Evolutionary conservation across 2,329 filamentous ascomycete species (phyloP).

Genomic region (Zopfia rhizophila): DNA sequence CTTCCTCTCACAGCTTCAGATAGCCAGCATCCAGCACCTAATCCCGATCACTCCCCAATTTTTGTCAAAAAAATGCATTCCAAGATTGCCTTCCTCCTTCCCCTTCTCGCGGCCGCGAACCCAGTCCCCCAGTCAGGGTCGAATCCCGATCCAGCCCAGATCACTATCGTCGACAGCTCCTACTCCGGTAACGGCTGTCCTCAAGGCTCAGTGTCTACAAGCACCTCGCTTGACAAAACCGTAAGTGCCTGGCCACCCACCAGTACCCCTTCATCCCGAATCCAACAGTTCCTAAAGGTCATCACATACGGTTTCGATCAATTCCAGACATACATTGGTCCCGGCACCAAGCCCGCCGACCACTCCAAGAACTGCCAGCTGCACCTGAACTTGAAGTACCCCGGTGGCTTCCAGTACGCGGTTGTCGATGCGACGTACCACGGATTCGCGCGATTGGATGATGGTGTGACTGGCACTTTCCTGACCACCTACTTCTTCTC

Average conservation of each 20-base stretch:
- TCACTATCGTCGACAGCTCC: constrained; percentile 41
- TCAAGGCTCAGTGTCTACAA: constrained; percentile 46
- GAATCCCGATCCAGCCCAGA: constrained; percentile 34
- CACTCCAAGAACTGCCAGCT: constrained; percentile 51
- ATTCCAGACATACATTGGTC: constrained; percentile 49
- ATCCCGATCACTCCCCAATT: constrained; percentile 16
- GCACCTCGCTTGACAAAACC: constrained; percentile 44
- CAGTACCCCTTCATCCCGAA: background rate
- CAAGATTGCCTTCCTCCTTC: constrained; percentile 41
- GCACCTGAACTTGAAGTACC: constrained; percentile 48
- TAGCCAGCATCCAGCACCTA: constrained; percentile 12
- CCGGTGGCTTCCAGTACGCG: constrained; percentile 51
- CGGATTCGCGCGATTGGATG: constrained; percentile 48
- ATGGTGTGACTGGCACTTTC: constrained; percentile 46
- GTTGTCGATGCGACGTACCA: constrained; percentile 50
- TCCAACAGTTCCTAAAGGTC: constrained; percentile 27
- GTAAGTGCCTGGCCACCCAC: constrained; percentile 26
- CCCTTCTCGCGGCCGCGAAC: constrained; percentile 39
- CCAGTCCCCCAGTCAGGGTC: constrained; percentile 31
- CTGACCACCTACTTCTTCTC: constrained; percentile 51
- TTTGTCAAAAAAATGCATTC: constrained; percentile 36
- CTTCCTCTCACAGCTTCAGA: constrained; percentile 24
- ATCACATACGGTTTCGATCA: constrained; percentile 47
- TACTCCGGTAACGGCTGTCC: constrained; percentile 50
- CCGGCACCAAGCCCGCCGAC: constrained; percentile 37